Evolutionary conservation across 306 rosid genomes (phyloP), one percentile per base, ranked within the genome.

Genomic region (Quercus berberidifolia): DNA sequence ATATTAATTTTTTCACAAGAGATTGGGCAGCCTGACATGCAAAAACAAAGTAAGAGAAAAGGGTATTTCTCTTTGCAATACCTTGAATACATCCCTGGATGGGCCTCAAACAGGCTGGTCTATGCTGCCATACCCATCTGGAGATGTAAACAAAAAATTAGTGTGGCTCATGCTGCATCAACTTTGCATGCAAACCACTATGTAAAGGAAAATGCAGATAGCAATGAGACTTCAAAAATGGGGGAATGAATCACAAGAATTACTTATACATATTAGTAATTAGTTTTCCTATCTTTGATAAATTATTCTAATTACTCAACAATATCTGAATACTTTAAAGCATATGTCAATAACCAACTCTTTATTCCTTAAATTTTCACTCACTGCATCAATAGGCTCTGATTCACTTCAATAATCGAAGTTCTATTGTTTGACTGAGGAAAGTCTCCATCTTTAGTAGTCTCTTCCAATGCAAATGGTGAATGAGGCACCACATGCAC

Each of bases 31-130:
- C 52, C 79, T 17, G 3, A 41, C 70, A 69, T 41, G 74, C 74
- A 65, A 78, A 62, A 59, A 64, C 58, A 62, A 26, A 4, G 30
- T 26, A 46, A 79, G 30, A 74, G 57, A 65, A 83, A 73, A 78
- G 67, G 21, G 67, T 73, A 79, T 20, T 17, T 20, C 23, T 80
- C 49, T 71, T 55, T 57, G 70, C 31, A n/a, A 33, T 89, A 95
- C 99, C 99, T 65, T 89, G 90, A 75, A 68, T 33, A 69, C 90
- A 78, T 38, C 92, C 90, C 43, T 88, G 85, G 84, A 92, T 88
- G 67, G 96, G 96, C 81, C 88, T 95, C 91, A 95, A 82, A 84
- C 86, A 95, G 41, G 93, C 88, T 5, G 92, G 98, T 78, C 92
- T 86, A 58, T 86, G 97, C 82, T 90, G 90, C 98, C 97, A 95